phyloP scores from a whole-genome alignment of 257 asterid genomes.

The Gentiana macrophylla region DNA sequence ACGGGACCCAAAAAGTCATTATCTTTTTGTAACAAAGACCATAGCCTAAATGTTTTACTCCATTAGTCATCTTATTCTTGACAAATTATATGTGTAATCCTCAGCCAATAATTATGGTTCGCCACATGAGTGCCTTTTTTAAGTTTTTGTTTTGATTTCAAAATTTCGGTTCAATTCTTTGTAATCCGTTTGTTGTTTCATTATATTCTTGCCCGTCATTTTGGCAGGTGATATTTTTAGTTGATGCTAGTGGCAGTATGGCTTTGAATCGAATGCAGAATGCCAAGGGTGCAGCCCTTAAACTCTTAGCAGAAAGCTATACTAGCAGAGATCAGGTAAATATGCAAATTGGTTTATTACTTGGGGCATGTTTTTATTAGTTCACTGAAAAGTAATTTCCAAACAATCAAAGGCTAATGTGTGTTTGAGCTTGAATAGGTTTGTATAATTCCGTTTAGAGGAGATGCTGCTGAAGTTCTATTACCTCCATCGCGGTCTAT shows the following conservation, averaged over 20 bases:
- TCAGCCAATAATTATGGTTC: background rate
- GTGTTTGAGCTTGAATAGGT: conserved; percentile 43
- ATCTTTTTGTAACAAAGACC: too few species aligned
- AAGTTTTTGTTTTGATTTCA: too few species aligned
- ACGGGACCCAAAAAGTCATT: too few species aligned
- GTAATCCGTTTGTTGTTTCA: background rate
- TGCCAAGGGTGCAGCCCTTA: conserved; percentile 98
- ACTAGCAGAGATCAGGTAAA: conserved; percentile 96
- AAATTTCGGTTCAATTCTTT: too few species aligned
- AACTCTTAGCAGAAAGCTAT: conserved; percentile 92
- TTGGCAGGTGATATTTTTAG: conserved; percentile 87
- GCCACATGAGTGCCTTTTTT: too few species aligned
- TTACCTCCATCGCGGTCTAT: conserved; percentile 98
- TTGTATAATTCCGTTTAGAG: conserved; percentile 95
- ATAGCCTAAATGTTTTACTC: too few species aligned
- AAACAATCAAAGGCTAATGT: background rate
- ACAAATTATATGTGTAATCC: background rate
- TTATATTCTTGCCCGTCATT: background rate
- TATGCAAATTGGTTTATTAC: background rate
- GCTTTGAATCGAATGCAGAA: conserved; percentile 98
- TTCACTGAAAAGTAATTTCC: too few species aligned
- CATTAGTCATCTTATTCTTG: too few species aligned
- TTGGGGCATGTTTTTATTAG: background rate
- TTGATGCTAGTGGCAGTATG: conserved; percentile 99
- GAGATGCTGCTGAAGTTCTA: conserved; percentile 98